Percentiles rank a stretch among this genome's conserved stretches.
Evolutionary conservation across 108 stramenopile species (phyloP).

Genomic region (Parietichytrium sp.): DNA sequence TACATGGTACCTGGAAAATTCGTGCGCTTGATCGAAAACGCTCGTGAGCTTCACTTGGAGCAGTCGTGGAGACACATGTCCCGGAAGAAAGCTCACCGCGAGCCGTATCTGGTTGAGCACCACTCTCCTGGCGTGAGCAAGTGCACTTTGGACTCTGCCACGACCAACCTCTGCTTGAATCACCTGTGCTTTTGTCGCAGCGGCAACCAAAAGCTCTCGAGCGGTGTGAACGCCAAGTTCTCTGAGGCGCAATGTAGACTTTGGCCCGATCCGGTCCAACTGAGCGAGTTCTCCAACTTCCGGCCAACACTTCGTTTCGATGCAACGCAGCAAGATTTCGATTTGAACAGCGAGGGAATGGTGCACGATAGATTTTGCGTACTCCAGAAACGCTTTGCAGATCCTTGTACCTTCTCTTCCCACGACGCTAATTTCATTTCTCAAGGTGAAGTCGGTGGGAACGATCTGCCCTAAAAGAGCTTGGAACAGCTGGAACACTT

Average conservation of each 20-base stretch:
- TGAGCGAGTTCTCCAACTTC: neutral
- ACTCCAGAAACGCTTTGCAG: neutral
- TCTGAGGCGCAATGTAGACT: neutral
- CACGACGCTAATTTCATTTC: neutral
- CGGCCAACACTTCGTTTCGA: neutral
- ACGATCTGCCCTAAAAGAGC: neutral
- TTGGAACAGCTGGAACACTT: conserved; percentile 24
- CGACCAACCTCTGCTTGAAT: neutral
- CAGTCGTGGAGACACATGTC: too few relatives aligned
- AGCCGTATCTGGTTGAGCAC: neutral
- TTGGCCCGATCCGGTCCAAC: neutral
- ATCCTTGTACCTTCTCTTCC: neutral
- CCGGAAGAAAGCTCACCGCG: neutral
- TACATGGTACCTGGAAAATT: too few relatives aligned
- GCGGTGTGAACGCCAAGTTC: neutral
- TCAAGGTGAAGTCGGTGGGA: neutral
- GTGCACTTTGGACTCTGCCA: neutral
- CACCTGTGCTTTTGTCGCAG: neutral
- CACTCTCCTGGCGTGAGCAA: neutral
- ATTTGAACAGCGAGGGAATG: neutral
- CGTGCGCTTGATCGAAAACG: too few relatives aligned
- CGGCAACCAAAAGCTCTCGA: neutral
- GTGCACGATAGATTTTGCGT: neutral
- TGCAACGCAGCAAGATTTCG: neutral
- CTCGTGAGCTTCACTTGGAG: too few relatives aligned